A percentile compares a stretch with the other conserved stretches of the same genome.
These are phyloP conservation scores for Schizosaccharomyces japonicus DNA, from an alignment of 805 yeast genomes.

Conservation along the genomic window DNA sequence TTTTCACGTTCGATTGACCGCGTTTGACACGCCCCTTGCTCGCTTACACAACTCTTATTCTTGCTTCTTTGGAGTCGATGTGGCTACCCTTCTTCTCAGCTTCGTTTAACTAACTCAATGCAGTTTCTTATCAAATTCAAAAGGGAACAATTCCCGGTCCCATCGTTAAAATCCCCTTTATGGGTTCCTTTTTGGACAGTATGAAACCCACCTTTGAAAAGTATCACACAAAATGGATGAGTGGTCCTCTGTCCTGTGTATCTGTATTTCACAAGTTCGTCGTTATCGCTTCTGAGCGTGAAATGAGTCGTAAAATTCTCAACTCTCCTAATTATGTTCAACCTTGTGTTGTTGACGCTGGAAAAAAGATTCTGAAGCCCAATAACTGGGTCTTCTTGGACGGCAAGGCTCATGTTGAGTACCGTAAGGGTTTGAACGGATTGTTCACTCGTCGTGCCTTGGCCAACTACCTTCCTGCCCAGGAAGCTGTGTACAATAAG, in stretches of 20 bases:
- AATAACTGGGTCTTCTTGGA: constrained; percentile 94
- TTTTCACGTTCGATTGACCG: too few species aligned
- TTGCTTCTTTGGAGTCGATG: too few species aligned
- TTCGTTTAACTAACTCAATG: constrained; percentile 14
- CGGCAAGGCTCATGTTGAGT: constrained; percentile 86
- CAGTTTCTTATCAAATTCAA: constrained; percentile 40
- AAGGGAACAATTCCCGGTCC: constrained; percentile 91
- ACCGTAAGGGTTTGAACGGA: constrained; percentile 73
- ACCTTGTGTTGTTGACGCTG: constrained; percentile 97
- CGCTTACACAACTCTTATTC: too few species aligned
- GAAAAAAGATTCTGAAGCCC: constrained; percentile 78
- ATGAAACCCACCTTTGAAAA: constrained; percentile 89
- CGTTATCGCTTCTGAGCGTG: constrained; percentile 74
- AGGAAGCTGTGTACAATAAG: constrained; percentile 62
- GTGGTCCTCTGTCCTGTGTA: constrained; percentile 87
- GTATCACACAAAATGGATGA: constrained; percentile 77
- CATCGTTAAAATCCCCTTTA: constrained; percentile 57
- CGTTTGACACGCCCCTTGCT: too few species aligned
- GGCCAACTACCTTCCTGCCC: constrained; percentile 59
- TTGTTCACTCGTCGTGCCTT: constrained; percentile 68
- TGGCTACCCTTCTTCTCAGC: too few species aligned
- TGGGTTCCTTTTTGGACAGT: constrained; percentile 87
- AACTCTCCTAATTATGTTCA: constrained; percentile 70
- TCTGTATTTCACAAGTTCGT: constrained; percentile 96
- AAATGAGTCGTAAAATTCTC: constrained; percentile 65